Conservation (phyloP, 1,139 yeast species). For the Tardiomyces blankii region DNA sequence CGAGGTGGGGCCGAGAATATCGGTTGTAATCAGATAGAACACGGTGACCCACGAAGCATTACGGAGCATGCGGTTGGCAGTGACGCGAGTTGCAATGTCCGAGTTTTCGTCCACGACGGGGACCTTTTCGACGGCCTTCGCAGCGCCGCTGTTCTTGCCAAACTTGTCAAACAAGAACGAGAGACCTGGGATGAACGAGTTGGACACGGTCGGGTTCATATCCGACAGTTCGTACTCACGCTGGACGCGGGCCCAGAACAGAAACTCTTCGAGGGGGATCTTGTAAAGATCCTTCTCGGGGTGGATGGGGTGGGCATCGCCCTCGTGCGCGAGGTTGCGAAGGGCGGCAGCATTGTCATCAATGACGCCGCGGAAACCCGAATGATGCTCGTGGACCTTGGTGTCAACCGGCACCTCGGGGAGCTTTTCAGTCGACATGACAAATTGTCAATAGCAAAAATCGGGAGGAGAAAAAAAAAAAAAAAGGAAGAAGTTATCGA, state of each 20-base stretch:
- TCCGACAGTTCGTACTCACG: slow-evolving; percentile 17
- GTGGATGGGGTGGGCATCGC: slow-evolving; percentile 3
- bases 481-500: too few relatives aligned
- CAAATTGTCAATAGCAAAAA: too few relatives aligned
- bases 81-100: slow-evolving; percentile 7
- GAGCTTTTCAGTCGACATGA: background rate
- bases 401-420: background rate
- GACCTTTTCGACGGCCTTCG: background rate
- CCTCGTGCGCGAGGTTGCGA: background rate
- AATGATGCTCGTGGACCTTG: background rate
- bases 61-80: slow-evolving; percentile 23
- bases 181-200: slow-evolving; percentile 12
- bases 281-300: slow-evolving; percentile 13
- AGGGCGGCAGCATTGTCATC: background rate
- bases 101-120: slow-evolving; percentile 2
- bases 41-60: slow-evolving; percentile 29
- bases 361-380: background rate
- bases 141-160: slow-evolving; percentile 1
- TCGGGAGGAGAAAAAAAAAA: too few relatives aligned
- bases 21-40: slow-evolving; percentile 36
- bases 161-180: slow-evolving; percentile 7
- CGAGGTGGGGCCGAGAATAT: slow-evolving; percentile 34
- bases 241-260: slow-evolving; percentile 23
- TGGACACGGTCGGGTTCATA: slow-evolving; percentile 11
- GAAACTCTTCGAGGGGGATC: slow-evolving; percentile 22